phyloP scores from a whole-genome alignment of 176 grass and related monocot genomes.

The Oryza nivara region DNA sequence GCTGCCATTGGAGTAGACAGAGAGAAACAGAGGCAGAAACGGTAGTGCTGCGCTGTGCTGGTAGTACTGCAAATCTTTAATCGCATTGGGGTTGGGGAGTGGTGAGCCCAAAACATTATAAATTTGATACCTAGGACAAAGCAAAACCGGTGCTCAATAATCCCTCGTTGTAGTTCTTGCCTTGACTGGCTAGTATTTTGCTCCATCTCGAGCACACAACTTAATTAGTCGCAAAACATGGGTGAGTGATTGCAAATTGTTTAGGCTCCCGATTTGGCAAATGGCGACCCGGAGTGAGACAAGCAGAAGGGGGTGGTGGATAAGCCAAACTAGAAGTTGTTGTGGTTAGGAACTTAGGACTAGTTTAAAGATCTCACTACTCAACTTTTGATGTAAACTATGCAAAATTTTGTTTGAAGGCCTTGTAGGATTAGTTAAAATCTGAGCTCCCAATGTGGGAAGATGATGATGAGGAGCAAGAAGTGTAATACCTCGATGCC shows the following conservation, averaged over 20 bases:
- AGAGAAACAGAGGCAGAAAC: not conserved
- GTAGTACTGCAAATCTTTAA: not conserved
- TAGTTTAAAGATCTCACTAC: not conserved
- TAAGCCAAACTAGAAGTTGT: not conserved
- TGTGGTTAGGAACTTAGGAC: not conserved
- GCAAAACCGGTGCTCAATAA: not conserved
- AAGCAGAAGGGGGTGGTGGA: not conserved
- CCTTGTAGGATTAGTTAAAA: not conserved
- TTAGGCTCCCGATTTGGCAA: not conserved
- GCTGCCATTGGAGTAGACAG: not conserved
- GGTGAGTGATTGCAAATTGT: not conserved
- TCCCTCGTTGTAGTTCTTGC: not conserved
- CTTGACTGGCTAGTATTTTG: not conserved
- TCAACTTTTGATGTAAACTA: constrained; percentile 1
- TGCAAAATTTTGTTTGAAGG: not conserved
- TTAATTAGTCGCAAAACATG: not conserved
- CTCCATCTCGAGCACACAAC: not conserved
- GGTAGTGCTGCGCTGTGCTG: not conserved
- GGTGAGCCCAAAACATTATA: not conserved
- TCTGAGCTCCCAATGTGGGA: not conserved
- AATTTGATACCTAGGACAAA: not conserved
- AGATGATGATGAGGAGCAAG: not conserved
- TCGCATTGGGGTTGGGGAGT: not conserved
- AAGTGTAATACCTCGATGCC: constrained; percentile 79
- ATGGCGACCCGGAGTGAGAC: constrained; percentile 15